Base-by-base conservation (phyloP, 805 yeast genomes). In the Saturnispora diversa region DNA sequence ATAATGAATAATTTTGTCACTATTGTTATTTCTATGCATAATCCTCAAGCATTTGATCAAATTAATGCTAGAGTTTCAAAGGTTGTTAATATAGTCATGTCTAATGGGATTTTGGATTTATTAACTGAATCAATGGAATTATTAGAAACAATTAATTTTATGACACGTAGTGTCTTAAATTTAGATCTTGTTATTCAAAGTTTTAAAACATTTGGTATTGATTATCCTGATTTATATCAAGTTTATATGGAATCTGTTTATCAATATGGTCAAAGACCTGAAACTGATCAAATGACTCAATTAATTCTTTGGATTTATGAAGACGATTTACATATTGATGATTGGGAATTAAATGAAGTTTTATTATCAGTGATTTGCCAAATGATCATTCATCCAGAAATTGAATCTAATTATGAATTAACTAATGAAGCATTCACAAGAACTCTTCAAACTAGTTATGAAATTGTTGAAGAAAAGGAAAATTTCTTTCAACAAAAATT, bases 1-100 rank as follows among this genome's bases (percentile, higher is more conserved):
- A 71, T 87, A 25, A 59, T 90, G 47, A 80, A 80, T 50, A 88
- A 96, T 2, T 72, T 88, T 63, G 75, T 82, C 24, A 85, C 96
- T 0, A 80, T 90, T 39, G 62, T 90, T 30, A 62, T 84, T 37
- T 79, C 95, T 4, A 77, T 88, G 63, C 95, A 83, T 77, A 31
- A 70, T 82, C 37, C 79, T 85, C 12, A 62, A 59, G 19, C 70
- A 68, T 54, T 66, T 88, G 37, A 86, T 84, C 53, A 29, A 20
- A 42, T 47, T 2, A 44, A 44, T 20, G 77, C 73, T 40, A 74
- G 77, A 5, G 73, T 84, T 37, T 62, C 71, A 36, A 94, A 95
- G 5, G 77, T 80, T 12, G 74, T 86, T 33, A 72, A 72, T 44
- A 75, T 70, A 48, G 82, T 88, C 5, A 67, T 90, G 29, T 70